These are phyloP conservation scores for Chlorella sp. DNA, from an alignment of 139 green algal species.

Conservation along the genomic window DNA sequence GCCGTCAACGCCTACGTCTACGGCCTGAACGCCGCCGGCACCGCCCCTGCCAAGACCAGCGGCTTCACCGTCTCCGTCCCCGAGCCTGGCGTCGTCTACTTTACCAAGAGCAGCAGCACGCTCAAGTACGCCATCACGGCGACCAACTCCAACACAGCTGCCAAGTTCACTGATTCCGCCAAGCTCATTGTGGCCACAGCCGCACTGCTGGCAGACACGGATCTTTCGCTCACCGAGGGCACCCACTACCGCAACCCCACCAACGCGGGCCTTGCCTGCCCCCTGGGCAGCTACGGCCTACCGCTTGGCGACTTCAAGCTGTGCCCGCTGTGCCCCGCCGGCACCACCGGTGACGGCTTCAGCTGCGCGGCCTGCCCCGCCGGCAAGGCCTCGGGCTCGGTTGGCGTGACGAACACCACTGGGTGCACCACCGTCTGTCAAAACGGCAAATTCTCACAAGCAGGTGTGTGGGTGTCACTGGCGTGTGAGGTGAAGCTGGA, in stretches of 20 bases:
- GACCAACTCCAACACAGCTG: neutral
- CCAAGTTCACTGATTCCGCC: too few relatives aligned
- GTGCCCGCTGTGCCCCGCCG: constrained; percentile 12
- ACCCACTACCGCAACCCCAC: too few relatives aligned
- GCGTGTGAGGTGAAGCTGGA: too few relatives aligned
- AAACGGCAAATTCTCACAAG: too few relatives aligned
- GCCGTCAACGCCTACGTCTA: too few relatives aligned
- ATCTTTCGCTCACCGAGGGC: too few relatives aligned
- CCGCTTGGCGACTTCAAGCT: neutral
- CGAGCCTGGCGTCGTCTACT: too few relatives aligned
- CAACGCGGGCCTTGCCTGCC: neutral
- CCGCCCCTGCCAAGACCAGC: neutral
- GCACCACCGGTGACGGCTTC: neutral
- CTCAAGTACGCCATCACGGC: neutral
- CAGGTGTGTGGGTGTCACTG: too few relatives aligned
- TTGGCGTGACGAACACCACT: neutral
- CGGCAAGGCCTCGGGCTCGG: neutral
- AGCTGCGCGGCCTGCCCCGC: neutral
- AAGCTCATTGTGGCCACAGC: too few relatives aligned
- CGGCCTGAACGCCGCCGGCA: neutral
- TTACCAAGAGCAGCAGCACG: neutral
- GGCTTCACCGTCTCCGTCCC: neutral
- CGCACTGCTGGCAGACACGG: too few relatives aligned
- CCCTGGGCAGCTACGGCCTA: neutral
- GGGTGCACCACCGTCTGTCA: neutral